Conservation (phyloP, 441 rosid species). For the Melastoma candidum region DNA sequence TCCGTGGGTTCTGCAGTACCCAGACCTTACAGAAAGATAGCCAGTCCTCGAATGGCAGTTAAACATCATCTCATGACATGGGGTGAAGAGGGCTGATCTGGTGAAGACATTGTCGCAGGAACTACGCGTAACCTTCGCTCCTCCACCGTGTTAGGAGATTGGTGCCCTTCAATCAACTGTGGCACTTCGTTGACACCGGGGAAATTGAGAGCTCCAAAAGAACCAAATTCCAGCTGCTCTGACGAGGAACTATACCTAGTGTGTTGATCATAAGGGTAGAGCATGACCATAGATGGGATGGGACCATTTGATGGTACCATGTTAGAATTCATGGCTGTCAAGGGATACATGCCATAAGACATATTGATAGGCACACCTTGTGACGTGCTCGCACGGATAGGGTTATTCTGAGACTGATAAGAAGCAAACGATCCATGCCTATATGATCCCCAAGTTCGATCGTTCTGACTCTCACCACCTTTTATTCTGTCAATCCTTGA, state of each 20-base stretch:
- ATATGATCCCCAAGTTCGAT: conserved; percentile 59
- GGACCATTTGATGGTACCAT: conserved; percentile 58
- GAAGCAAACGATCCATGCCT: conserved; percentile 50
- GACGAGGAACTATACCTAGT: conserved; percentile 39
- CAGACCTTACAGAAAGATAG: too few relatives aligned
- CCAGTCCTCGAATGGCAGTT: too few relatives aligned
- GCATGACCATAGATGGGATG: conserved; percentile 64
- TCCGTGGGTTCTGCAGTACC: too few relatives aligned
- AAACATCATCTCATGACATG: conserved; percentile 40
- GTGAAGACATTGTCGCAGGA: conserved; percentile 48
- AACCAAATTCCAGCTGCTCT: conserved; percentile 72
- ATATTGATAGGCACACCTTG: conserved; percentile 44
- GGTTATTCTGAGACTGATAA: conserved; percentile 59
- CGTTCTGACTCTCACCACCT: conserved; percentile 43
- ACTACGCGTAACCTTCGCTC: conserved; percentile 49
- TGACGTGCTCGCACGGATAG: conserved; percentile 37
- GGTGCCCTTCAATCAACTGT: conserved; percentile 37
- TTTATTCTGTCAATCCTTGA: conserved; percentile 45
- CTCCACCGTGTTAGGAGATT: conserved; percentile 32
- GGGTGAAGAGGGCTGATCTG: conserved; percentile 79
- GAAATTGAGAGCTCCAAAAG: conserved; percentile 45
- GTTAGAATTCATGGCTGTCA: conserved; percentile 43
- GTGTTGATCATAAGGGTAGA: conserved; percentile 64
- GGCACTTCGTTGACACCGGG: conserved; percentile 30
- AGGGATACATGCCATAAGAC: conserved; percentile 61